Conservation (phyloP, 805 yeast species). For the Yamadazyma sp. region DNA sequence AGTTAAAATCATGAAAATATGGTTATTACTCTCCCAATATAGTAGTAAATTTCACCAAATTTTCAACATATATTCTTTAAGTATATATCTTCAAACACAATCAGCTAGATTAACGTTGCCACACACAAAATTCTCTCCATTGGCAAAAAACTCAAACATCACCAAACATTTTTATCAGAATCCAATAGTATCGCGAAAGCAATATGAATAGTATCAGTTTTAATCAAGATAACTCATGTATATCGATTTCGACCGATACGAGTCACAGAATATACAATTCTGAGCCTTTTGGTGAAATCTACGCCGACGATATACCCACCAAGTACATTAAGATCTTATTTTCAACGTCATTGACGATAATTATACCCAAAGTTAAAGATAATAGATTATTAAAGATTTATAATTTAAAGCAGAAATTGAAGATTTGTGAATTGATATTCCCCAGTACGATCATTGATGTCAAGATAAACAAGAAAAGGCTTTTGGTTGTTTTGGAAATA, state of each 20-base stretch:
- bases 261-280: slow-evolving; percentile 40
- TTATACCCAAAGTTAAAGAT: slow-evolving; percentile 29
- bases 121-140: no score
- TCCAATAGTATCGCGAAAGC: no score
- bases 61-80: no score
- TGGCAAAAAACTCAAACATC: no score
- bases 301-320: slow-evolving; percentile 24
- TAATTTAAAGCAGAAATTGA: slow-evolving; percentile 39
- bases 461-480: slow-evolving; percentile 75
- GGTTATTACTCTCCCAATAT: no score
- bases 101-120: no score
- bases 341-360: slow-evolving; percentile 39
- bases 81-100: no score
- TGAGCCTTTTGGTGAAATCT: slow-evolving; percentile 46
- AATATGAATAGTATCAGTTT: slow-evolving; percentile 36
- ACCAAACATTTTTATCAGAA: no score
- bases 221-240: slow-evolving; percentile 41
- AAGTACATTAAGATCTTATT: slow-evolving; percentile 35
- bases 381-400: slow-evolving; percentile 34
- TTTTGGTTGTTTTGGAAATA: slow-evolving; percentile 66
- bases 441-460: slow-evolving; percentile 73
- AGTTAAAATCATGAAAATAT: no score
- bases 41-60: no score
- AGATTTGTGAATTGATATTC: slow-evolving; percentile 85
- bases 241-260: slow-evolving; percentile 31